Percentiles rank a stretch among this genome's conserved stretches.
Conservation (phyloP, 352 stramenopile genomes). For the Elongisporangium senticosum region DNA sequence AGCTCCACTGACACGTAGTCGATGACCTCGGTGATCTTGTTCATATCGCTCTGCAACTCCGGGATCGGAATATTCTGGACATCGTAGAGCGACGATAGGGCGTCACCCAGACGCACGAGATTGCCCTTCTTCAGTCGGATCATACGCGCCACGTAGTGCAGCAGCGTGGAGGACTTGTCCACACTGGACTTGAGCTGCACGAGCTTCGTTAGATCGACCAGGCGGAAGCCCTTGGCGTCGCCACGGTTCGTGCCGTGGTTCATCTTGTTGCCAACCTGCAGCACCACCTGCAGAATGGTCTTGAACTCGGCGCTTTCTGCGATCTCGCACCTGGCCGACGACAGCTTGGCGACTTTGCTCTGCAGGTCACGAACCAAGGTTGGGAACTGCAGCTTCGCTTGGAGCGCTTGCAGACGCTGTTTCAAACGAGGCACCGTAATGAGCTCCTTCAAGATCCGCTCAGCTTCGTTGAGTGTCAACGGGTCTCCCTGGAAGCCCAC, state of each 20-base stretch:
- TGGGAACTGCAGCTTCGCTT: constrained; percentile 65
- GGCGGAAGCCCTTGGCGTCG: constrained; percentile 64
- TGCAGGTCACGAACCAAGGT: constrained; percentile 54
- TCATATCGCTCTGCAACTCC: constrained; percentile 69
- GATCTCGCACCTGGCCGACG: constrained; percentile 51
- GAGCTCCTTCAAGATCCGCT: constrained; percentile 74
- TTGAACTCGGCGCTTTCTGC: constrained; percentile 62
- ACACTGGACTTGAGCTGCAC: constrained; percentile 52
- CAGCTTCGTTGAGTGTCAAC: constrained; percentile 65
- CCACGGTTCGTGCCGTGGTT: constrained; percentile 67
- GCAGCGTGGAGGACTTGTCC: constrained; percentile 53
- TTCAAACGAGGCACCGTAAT: constrained; percentile 70
- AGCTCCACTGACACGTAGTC: constrained; percentile 62
- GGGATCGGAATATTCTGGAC: constrained; percentile 75
- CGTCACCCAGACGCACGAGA: constrained; percentile 49
- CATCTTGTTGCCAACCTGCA: constrained; percentile 86
- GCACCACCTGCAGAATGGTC: constrained; percentile 54
- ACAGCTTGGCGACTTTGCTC: constrained; percentile 58
- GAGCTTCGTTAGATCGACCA: constrained; percentile 65
- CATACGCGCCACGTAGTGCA: constrained; percentile 75
- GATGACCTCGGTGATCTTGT: constrained; percentile 48
- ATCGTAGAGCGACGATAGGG: constrained; percentile 60
- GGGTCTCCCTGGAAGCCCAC: constrained; percentile 53
- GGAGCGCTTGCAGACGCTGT: constrained; percentile 47
- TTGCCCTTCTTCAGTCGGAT: constrained; percentile 66